Percentiles rank a stretch among this genome's conserved stretches.
Conservation (phyloP, 1,139 yeast species). For the Geotrichum citri-aurantii region DNA sequence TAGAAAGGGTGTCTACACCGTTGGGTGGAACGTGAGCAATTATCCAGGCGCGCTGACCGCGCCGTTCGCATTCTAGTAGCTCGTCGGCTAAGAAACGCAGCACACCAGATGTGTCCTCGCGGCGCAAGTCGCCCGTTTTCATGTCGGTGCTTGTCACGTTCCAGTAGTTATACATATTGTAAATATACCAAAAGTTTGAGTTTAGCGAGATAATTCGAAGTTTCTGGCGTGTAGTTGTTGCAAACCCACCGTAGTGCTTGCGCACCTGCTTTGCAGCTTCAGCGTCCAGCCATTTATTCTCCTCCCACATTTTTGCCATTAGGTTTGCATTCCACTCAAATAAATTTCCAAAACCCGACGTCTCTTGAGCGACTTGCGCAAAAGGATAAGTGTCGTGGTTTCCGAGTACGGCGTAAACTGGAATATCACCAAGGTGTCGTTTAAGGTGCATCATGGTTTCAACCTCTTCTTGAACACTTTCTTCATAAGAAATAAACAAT, state of each 20-base stretch:
- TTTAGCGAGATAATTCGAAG: constrained; percentile 54
- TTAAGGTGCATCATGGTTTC: constrained; percentile 50
- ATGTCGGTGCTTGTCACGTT: constrained; percentile 44
- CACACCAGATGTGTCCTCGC: constrained; percentile 53
- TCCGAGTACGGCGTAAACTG: constrained; percentile 62
- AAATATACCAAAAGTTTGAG: constrained; percentile 54
- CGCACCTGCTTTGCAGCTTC: constrained; percentile 26
- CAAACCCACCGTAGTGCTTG: constrained; percentile 57
- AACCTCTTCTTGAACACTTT: constrained; percentile 46
- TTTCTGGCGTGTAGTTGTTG: constrained; percentile 50
- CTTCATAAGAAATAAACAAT: constrained; percentile 50
- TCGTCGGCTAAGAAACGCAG: constrained; percentile 54
- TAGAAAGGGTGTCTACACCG: constrained; percentile 53
- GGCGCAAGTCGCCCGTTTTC: not conserved
- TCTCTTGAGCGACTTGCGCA: constrained; percentile 58
- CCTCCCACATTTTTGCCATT: constrained; percentile 53
- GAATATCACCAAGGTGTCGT: constrained; percentile 47
- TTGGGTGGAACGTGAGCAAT: constrained; percentile 56
- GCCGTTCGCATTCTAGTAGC: constrained; percentile 47
- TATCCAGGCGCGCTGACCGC: constrained; percentile 59
- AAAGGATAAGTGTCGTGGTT: constrained; percentile 73
- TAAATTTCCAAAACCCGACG: constrained; percentile 44
- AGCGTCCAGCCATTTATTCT: constrained; percentile 31
- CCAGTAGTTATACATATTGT: constrained; percentile 54
- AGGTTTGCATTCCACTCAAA: constrained; percentile 58